Conservation (phyloP, 225 moss, liverwort and hornwort genomes). For the Pseudoscleropodium purum region DNA sequence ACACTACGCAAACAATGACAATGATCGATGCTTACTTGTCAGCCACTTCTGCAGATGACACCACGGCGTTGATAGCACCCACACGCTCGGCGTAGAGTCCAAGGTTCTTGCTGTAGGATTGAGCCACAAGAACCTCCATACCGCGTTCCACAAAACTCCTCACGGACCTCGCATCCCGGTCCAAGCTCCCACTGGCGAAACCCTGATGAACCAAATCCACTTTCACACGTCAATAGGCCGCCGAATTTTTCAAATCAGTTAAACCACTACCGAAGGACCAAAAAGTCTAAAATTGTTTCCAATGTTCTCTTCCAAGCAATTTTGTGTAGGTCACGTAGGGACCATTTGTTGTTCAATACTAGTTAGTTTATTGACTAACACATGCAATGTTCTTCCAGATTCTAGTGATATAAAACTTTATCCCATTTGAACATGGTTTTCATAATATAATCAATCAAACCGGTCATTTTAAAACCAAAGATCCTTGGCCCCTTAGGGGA, state of each 20-base stretch:
- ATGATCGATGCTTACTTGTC: conserved; percentile 27
- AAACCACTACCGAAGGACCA: background rate
- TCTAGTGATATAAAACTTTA: background rate
- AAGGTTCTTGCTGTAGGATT: conserved; percentile 94
- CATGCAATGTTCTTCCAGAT: background rate
- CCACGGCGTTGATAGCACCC: conserved; percentile 83
- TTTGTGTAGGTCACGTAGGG: background rate
- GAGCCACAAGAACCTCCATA: conserved; percentile 83
- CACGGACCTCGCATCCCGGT: conserved; percentile 75
- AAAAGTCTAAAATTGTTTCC: background rate
- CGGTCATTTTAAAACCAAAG: background rate
- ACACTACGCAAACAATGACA: background rate
- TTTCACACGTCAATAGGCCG: background rate
- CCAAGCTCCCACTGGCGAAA: conserved; percentile 94
- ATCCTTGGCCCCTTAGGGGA: no score
- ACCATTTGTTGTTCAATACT: background rate
- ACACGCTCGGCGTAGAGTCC: conserved; percentile 96
- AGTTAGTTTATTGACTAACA: background rate
- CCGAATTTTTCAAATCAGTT: background rate
- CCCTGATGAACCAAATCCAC: conserved; percentile 40
- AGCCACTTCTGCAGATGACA: conserved; percentile 67
- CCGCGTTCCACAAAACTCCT: conserved; percentile 74
- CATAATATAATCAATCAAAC: background rate
- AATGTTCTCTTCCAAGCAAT: background rate
- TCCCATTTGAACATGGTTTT: background rate